Percentiles rank a stretch among this genome's conserved stretches.
Conservation (phyloP, 2,329 filamentous ascomycete species). For the Diplodia intermedia region DNA sequence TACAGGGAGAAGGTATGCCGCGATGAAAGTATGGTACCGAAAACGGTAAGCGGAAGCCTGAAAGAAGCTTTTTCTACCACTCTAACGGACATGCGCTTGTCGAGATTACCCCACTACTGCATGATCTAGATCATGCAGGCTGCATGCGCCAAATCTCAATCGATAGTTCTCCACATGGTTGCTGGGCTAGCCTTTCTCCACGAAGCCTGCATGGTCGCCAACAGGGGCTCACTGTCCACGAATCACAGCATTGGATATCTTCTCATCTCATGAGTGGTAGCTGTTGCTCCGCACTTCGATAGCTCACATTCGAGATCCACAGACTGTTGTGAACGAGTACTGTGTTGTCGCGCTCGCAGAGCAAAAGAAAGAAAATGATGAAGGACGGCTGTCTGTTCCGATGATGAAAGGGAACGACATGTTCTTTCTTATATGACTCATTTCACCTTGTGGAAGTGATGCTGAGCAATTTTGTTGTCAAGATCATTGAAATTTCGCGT, state of each 20-base stretch:
- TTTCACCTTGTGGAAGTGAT: too few species aligned
- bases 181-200: background rate
- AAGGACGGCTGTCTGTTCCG: too few species aligned
- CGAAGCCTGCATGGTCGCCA: background rate
- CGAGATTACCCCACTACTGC: background rate
- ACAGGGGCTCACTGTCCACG: background rate
- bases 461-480: too few species aligned
- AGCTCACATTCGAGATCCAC: background rate
- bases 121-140: background rate
- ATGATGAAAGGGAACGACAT: too few species aligned
- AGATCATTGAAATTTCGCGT: too few species aligned
- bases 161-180: background rate
- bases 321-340: background rate
- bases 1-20: background rate
- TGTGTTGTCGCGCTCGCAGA: too few species aligned
- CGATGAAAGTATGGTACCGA: background rate
- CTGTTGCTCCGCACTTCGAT: background rate
- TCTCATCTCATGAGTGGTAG: background rate
- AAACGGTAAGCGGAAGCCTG: background rate
- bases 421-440: too few species aligned
- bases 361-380: too few species aligned
- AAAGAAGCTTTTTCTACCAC: slow-evolving; percentile 9
- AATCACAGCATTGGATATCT: background rate
- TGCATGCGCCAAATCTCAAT: background rate
- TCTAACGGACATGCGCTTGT: background rate